Percentiles rank a stretch among this genome's conserved stretches.
phyloP scores from a whole-genome alignment of 192 early-diverging fungal species.

The Linnemannia hyalina region DNA sequence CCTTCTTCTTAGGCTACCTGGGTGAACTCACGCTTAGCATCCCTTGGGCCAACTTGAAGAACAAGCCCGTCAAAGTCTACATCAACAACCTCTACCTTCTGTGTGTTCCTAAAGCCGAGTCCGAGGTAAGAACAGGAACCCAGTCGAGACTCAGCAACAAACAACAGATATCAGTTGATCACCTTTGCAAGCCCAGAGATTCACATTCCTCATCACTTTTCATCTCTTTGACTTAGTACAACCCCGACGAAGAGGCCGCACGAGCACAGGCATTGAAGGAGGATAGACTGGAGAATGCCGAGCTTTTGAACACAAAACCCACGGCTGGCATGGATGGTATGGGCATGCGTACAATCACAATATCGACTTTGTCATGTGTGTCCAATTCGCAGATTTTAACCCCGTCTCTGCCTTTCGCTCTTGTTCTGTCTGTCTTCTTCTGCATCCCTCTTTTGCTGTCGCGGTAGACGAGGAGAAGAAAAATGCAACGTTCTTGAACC shows the following conservation, averaged over 20 bases:
- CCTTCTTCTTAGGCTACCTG: constrained; percentile 76
- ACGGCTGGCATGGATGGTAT: constrained; percentile 49
- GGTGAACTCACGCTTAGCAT: constrained; percentile 94
- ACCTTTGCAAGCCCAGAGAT: not conserved
- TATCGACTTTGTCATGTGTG: not conserved
- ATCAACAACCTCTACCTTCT: constrained; percentile 92
- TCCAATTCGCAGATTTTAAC: not conserved
- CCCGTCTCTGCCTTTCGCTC: not conserved
- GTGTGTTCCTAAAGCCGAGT: constrained; percentile 83
- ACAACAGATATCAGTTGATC: not conserved
- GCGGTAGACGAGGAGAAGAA: constrained; percentile 68
- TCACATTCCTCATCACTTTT: not conserved
- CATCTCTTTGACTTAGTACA: constrained; percentile 66
- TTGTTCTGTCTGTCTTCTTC: constrained; percentile 49
- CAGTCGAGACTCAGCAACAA: not conserved
- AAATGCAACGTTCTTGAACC: constrained; percentile 89
- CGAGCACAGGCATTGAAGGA: constrained; percentile 85
- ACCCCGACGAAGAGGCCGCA: constrained; percentile 84
- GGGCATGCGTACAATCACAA: not conserved
- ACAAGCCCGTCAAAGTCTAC: constrained; percentile 89
- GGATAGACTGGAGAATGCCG: constrained; percentile 84
- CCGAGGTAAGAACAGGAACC: constrained; percentile 59
- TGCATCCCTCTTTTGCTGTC: constrained; percentile 20
- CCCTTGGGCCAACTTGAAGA: constrained; percentile 97
- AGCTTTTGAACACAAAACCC: constrained; percentile 64